These are phyloP conservation scores for Zasmidium cellare DNA, from an alignment of 2,329 filamentous ascomycete genomes.

Conservation along the genomic window DNA sequence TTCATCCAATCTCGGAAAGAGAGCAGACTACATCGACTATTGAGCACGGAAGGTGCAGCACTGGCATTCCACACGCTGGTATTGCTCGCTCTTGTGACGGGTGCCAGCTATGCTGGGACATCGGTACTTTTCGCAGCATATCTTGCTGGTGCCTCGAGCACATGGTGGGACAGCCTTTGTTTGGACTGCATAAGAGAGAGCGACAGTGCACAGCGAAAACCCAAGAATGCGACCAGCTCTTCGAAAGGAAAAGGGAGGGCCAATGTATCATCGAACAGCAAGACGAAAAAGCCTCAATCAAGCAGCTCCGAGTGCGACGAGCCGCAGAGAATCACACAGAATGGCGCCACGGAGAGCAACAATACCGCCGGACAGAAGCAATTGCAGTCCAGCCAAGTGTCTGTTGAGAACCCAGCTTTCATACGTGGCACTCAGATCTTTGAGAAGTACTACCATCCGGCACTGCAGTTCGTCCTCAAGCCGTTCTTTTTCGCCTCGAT, in stretches of 20 bases:
- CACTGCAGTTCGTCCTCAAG: conserved; percentile 57
- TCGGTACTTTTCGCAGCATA: conserved; percentile 65
- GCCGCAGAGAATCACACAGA: background rate
- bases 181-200: background rate
- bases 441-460: conserved; percentile 47
- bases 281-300: background rate
- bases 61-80: conserved; percentile 52
- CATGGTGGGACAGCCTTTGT: conserved; percentile 56
- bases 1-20: background rate
- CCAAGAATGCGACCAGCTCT: background rate
- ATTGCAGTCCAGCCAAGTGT: background rate
- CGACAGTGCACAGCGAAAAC: background rate
- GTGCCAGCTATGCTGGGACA: conserved; percentile 60
- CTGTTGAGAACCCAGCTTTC: conserved; percentile 9
- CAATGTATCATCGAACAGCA: background rate
- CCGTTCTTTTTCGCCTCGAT: conserved; percentile 76
- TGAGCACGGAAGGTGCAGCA: conserved; percentile 33
- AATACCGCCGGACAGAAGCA: background rate
- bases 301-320: background rate
- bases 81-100: conserved; percentile 52
- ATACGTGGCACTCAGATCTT: conserved; percentile 39
- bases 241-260: background rate
- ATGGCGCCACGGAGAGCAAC: background rate
- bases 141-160: conserved; percentile 56
- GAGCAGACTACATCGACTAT: background rate